Evolutionary conservation across 1,284 basidiomycete species (phyloP), one percentile per base, ranked within the genome.

Genomic region (Leccinum pachyderme): DNA sequence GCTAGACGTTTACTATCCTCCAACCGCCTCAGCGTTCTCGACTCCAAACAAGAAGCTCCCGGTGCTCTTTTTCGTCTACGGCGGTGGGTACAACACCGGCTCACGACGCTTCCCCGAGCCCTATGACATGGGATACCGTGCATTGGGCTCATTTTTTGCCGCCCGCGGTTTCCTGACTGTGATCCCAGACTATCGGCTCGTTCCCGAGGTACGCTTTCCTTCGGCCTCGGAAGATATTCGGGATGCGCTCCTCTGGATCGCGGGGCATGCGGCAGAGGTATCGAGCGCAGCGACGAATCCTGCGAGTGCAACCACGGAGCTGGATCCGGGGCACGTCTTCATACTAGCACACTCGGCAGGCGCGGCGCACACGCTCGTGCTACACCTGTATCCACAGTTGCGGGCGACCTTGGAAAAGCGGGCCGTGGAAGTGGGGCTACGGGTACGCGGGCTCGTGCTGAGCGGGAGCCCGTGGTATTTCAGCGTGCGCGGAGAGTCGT

Each of bases 181-280:
- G 56, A 81, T 87, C 55, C 76, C 84, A 0, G 83, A 87, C 67
- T 87, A 87, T 60, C 79, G 82, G 3, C 77, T 87, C 35, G 77
- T 78, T 1, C 84, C 85, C 3, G 64, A 76, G 28, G 76, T 75
- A 52, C 72, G 64, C 18, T 86, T 78, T 63, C 86, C 86, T 0
- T 72, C 68, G 1, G 72, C 77, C 1, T 76, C 76, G 0, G 73
- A 81, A 58, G 85, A 87, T 60, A 64, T 86, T 3, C 76, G 77
- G 11, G 81, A 84, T 58, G 83, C 85, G 9, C 63, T 86, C 6
- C 58, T 71, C n/a, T 87, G 82, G 81, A 70, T 77, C 25, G 64
- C 76, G 15, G 58, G 72, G 11, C 74, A 84, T 55, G 61, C 66
- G 3, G 61, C 63, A 5, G 58, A 60, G 37, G 70, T 64, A 56